These are phyloP conservation scores for Cucurbita argyrosperma DNA, from an alignment of 306 rosid genomes.

Conservation along the genomic window DNA sequence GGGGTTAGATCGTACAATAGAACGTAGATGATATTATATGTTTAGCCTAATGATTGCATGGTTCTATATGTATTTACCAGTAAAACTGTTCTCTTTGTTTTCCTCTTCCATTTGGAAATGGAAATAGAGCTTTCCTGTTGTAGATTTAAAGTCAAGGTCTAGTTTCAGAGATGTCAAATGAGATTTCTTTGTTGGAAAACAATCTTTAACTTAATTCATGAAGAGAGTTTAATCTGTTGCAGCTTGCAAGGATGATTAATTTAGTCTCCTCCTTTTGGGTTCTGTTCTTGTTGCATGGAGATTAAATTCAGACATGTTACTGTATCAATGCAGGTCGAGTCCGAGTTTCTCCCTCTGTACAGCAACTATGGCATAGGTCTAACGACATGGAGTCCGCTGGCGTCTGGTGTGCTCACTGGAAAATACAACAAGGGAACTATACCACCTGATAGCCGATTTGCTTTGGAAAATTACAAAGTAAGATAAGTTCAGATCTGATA, in stretches of 20 bases:
- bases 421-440: constrained; percentile 74
- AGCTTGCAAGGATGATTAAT: neutral
- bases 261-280: neutral
- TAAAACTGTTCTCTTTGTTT: neutral
- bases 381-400: constrained; percentile 96
- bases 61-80: neutral
- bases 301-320: neutral
- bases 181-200: neutral
- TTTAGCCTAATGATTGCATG: neutral
- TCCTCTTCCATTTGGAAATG: neutral
- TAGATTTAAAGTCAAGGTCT: neutral
- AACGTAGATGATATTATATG: neutral
- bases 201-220: neutral
- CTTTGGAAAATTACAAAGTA: constrained; percentile 91
- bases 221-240: neutral
- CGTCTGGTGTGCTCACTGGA: constrained; percentile 95
- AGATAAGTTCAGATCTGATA: neutral
- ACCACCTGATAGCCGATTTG: constrained; percentile 84
- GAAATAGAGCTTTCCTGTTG: neutral
- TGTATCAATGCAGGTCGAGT: constrained; percentile 47
- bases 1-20: neutral
- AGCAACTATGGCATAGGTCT: constrained; percentile 62
- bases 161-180: neutral
- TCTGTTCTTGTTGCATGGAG: neutral
- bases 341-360: constrained; percentile 77